Base-by-base conservation (phyloP, 148 eudicot genomes). In the Heliamphora exappendiculata region DNA sequence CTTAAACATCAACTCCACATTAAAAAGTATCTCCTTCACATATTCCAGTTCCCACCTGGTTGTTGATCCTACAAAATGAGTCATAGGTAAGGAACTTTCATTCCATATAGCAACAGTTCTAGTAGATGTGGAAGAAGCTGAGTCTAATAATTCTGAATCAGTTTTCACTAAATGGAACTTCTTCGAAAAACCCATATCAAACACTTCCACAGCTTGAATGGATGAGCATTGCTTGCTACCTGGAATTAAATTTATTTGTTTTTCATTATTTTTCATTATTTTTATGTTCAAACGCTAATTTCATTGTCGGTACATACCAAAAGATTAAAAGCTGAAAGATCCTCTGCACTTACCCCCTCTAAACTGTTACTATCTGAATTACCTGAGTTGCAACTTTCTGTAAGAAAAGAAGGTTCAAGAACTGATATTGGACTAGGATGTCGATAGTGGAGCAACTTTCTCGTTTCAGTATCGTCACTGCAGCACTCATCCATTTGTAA, bases 361-460 rank as follows among this genome's bases (percentile, higher is more conserved):
- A 85, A 81, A 44, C 82, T 78, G 74, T 79, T 77, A 54, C 88
- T 91, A 57, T 83, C 85, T 20, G 84, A 80, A 62, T 84, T 88
- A 37, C 89, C 92, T 17, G 96, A 94, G 81, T 87, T 80, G 84
- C 89, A 92, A 75, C 98, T 92, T 81, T 89, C 96, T 24, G 90
- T 68, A 59, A 86, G 74, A 64, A 75, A 73, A 76, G 87, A 89
- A 76, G 87, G 88, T 31, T 92, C 97, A 45, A 94, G 94, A 86
- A 83, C 89, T n/a, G 98, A 94, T 26, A 84, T 78, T 31, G 97
- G 97, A 83, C 98, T 92, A 1, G 96, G 93, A 73, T 79, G 79
- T 57, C 85, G 89, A 69, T 49, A 55, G 62, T 82, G 76, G 31
- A 86, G 85, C 78, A 83, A 84, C 69, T 83, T 87, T 60, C 78